Evolutionary conservation across 495 filamentous ascomycete genomes (phyloP).

Genomic region (Aspergillus wentii): DNA sequence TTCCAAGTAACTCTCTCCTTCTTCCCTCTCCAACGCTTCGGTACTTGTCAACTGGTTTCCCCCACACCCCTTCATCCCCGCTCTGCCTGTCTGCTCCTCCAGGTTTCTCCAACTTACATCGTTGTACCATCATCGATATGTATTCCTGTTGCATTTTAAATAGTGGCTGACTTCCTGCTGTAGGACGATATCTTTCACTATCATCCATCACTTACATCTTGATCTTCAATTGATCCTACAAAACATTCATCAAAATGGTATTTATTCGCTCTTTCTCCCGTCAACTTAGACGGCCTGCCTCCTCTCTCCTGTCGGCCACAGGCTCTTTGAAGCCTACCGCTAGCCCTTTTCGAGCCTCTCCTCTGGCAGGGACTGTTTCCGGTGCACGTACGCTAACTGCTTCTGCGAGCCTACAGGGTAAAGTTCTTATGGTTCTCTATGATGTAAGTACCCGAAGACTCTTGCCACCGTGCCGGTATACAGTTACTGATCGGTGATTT

Average conservation of each 20-base stretch:
- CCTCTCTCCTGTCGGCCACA: conserved; percentile 45
- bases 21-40: not conserved
- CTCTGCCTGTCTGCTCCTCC: conserved; percentile 2
- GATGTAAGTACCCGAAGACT: conserved; percentile 51
- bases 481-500: not conserved
- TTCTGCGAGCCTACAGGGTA: conserved; percentile 56
- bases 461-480: not conserved
- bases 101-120: conserved; percentile 3
- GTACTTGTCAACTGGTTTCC: not conserved
- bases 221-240: conserved; percentile 7
- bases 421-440: conserved; percentile 71
- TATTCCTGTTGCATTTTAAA: conserved; percentile 9
- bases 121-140: not conserved
- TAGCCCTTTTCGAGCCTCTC: conserved; percentile 22
- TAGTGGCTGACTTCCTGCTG: conserved; percentile 12
- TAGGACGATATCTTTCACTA: conserved; percentile 3
- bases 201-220: conserved; percentile 3
- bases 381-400: conserved; percentile 52
- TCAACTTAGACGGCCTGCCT: conserved; percentile 52
- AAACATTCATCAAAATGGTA: conserved; percentile 58
- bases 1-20: not conserved
- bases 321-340: conserved; percentile 18
- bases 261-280: conserved; percentile 57
- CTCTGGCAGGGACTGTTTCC: conserved; percentile 31
- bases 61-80: not conserved